A percentile compares a stretch with the other conserved stretches of the same genome.
These are phyloP conservation scores for Voacanga thouarsii DNA, from an alignment of 257 asterid genomes.

Conservation along the genomic window DNA sequence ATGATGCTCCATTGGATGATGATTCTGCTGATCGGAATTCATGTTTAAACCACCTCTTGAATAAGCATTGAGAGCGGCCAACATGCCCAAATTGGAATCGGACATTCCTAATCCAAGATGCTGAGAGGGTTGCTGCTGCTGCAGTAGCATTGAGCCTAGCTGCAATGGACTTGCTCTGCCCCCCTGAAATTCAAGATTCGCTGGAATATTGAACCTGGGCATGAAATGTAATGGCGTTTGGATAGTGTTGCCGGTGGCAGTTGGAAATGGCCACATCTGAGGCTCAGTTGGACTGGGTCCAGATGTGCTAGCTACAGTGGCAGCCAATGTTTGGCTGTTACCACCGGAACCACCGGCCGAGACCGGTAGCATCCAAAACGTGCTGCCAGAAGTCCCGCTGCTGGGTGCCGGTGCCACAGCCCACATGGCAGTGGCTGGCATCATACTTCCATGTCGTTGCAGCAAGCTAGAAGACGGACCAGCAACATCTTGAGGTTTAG, in stretches of 20 bases:
- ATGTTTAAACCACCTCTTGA: conserved; percentile 43
- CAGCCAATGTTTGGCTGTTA: conserved; percentile 8
- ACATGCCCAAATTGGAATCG: conserved; percentile 56
- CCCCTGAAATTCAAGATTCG: conserved; percentile 47
- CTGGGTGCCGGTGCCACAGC: conserved; percentile 39
- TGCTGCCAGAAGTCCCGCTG: conserved; percentile 30
- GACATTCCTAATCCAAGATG: conserved; percentile 56
- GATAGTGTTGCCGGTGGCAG: conserved; percentile 24
- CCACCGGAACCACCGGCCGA: conserved; percentile 23
- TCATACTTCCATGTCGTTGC: conserved; percentile 35
- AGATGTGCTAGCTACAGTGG: conserved; percentile 12
- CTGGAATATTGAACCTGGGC: conserved; percentile 54
- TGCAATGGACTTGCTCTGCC: conserved; percentile 37
- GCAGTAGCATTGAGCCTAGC: conserved; percentile 47
- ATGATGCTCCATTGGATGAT: conserved; percentile 32
- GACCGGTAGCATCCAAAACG: conserved; percentile 77
- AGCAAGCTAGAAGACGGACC: conserved; percentile 37
- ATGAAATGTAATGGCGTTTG: conserved; percentile 52
- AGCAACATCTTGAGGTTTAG: conserved; percentile 29
- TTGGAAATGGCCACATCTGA: conserved; percentile 65
- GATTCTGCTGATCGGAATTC: conserved; percentile 31
- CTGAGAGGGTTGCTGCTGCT: conserved; percentile 44
- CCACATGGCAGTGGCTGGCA: conserved; percentile 59
- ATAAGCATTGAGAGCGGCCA: conserved; percentile 58
- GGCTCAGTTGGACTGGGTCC: conserved; percentile 33